A percentile compares a stretch with the other conserved stretches of the same genome.
These are phyloP conservation scores for Fusarium tjaetaba DNA, from an alignment of 2,329 filamentous ascomycete species.

Conservation along the genomic window DNA sequence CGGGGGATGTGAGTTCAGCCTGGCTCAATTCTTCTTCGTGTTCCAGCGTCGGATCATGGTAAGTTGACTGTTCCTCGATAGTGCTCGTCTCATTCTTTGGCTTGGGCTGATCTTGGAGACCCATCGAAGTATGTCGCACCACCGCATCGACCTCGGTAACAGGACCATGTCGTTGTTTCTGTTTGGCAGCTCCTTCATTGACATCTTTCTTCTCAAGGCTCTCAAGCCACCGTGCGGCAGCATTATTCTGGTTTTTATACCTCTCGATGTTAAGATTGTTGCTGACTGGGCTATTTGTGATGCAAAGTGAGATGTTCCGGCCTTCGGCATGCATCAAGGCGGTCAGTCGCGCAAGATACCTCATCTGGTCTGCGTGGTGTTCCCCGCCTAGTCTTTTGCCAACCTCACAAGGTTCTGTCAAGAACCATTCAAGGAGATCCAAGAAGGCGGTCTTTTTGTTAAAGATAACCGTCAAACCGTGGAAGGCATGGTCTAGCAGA, in stretches of 20 bases:
- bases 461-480: rapidly evolving
- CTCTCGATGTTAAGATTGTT: background rate
- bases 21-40: background rate
- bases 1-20: background rate
- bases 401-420: background rate
- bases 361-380: background rate
- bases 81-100: no score
- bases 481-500: background rate
- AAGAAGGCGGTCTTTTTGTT: rapidly evolving
- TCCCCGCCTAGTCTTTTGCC: background rate
- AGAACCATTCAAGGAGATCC: background rate
- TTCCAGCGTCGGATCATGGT: no score
- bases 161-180: no score
- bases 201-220: background rate
- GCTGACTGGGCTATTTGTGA: rapidly evolving
- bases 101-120: no score
- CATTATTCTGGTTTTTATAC: background rate
- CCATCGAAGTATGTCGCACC: no score
- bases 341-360: background rate
- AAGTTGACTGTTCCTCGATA: no score
- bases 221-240: background rate
- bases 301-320: background rate
- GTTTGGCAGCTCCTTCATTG: no score
- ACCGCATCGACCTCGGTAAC: background rate
- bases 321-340: background rate